These are phyloP conservation scores for Cylindrotheca fusiformis DNA, from an alignment of 108 stramenopile genomes.

Conservation along the genomic window DNA sequence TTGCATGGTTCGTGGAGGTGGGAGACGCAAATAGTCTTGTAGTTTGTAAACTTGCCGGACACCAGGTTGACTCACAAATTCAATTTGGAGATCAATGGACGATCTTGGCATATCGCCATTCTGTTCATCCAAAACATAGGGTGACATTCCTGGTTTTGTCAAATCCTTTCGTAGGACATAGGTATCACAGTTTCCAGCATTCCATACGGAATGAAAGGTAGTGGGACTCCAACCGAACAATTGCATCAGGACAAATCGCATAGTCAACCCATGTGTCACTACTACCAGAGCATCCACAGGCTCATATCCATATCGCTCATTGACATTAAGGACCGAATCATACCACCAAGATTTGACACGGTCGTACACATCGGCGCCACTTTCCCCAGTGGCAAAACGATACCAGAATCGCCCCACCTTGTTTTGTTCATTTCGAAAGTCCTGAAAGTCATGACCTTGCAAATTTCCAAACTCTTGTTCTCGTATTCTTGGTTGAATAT, in stretches of 20 bases:
- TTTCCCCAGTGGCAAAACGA: conserved; percentile 53
- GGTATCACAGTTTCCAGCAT: conserved; percentile 36
- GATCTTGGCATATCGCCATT: conserved; percentile 30
- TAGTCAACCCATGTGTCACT: conserved; percentile 47
- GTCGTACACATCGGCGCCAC: conserved; percentile 48
- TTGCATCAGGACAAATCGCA: conserved; percentile 43
- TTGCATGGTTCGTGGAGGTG: conserved; percentile 31
- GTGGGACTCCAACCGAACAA: conserved; percentile 27
- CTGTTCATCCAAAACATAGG: conserved; percentile 31
- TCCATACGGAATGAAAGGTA: conserved; percentile 47
- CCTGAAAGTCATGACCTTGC: conserved; percentile 29
- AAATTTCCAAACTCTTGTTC: conserved; percentile 58
- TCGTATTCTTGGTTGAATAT: conserved; percentile 31
- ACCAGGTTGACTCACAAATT: conserved; percentile 5
- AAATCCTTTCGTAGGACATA: conserved; percentile 36
- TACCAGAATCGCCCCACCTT: conserved; percentile 56
- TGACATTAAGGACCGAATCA: conserved; percentile 46
- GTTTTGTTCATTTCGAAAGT: conserved; percentile 29
- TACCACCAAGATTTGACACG: conserved; percentile 52
- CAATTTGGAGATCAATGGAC: conserved; percentile 27
- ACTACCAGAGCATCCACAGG: conserved; percentile 36
- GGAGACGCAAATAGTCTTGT: conserved; percentile 34
- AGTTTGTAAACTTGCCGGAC: conserved; percentile 19
- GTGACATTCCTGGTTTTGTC: conserved; percentile 28
- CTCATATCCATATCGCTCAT: conserved; percentile 29